These are phyloP conservation scores for Tylopilus sp. DNA, from an alignment of 1,284 basidiomycete species.

Conservation along the genomic window DNA sequence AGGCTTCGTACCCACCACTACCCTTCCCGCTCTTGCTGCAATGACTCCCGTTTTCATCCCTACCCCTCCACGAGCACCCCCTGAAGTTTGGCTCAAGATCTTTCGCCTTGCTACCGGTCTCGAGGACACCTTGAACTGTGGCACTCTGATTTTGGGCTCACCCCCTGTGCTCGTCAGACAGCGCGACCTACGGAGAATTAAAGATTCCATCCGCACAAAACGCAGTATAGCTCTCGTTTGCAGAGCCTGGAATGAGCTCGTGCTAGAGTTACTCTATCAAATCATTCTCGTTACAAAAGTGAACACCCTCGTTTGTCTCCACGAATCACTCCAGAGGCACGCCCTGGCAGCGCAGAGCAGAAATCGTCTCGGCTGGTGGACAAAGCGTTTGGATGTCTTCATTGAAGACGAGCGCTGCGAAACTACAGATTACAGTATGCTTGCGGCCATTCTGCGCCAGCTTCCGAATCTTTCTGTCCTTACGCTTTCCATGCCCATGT, in stretches of 20 bases:
- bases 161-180: slow-evolving; percentile 19
- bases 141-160: slow-evolving; percentile 13
- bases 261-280: slow-evolving; percentile 26
- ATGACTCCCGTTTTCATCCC: slow-evolving; percentile 14
- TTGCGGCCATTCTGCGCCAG: slow-evolving; percentile 25
- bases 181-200: slow-evolving; percentile 17
- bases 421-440: slow-evolving; percentile 21
- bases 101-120: slow-evolving; percentile 23
- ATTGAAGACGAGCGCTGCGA: slow-evolving; percentile 30
- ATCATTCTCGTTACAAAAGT: slow-evolving; percentile 25
- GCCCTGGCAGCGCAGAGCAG: slow-evolving; percentile 5
- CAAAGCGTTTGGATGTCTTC: slow-evolving; percentile 28
- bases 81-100: slow-evolving; percentile 32
- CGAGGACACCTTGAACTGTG: slow-evolving; percentile 11
- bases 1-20: background rate
- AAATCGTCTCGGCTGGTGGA: slow-evolving; percentile 27
- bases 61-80: slow-evolving; percentile 17
- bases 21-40: background rate
- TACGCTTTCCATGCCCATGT: slow-evolving; percentile 29
- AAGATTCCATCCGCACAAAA: slow-evolving; percentile 24
- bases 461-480: slow-evolving; percentile 27
- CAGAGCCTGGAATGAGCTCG: slow-evolving; percentile 23
- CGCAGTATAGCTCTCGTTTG: slow-evolving; percentile 27
- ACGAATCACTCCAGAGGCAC: slow-evolving; percentile 12
- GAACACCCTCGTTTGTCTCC: slow-evolving; percentile 15